Evolutionary conservation across 2,329 filamentous ascomycete species (phyloP).

Genomic region (Trichophyton simii): DNA sequence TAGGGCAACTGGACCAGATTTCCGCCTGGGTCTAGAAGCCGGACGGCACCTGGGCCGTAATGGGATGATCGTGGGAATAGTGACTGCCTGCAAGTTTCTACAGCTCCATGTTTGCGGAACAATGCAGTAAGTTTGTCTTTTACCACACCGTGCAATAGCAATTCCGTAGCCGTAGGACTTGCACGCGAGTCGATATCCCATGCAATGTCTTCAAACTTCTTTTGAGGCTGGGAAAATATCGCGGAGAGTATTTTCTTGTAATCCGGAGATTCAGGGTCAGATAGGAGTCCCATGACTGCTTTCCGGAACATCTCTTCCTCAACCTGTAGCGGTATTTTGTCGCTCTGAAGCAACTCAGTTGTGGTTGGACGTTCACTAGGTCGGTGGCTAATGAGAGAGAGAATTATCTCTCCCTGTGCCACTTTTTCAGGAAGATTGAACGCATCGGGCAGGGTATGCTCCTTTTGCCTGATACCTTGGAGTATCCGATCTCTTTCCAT

Average conservation of each 20-base stretch:
- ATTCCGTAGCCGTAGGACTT: constrained; percentile 36
- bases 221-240: constrained; percentile 63
- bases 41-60: constrained; percentile 62
- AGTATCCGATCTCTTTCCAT: constrained; percentile 57
- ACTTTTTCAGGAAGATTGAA: constrained; percentile 58
- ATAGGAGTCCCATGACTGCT: constrained; percentile 60
- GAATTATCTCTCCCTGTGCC: constrained; percentile 62
- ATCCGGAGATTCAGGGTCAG: constrained; percentile 72
- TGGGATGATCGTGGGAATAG: constrained; percentile 73
- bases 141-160: constrained; percentile 60
- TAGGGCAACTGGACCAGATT: constrained; percentile 90
- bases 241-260: constrained; percentile 82
- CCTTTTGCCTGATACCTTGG: constrained; percentile 53
- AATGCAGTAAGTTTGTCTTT: constrained; percentile 63
- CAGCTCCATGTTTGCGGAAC: constrained; percentile 78
- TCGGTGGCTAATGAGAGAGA: constrained; percentile 67
- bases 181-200: constrained; percentile 57
- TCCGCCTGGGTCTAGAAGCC: constrained; percentile 68
- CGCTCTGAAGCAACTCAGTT: constrained; percentile 67
- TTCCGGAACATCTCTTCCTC: constrained; percentile 83
- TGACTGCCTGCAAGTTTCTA: constrained; percentile 61
- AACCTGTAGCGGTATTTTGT: constrained; percentile 78
- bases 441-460: constrained; percentile 57
- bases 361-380: constrained; percentile 74
- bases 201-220: constrained; percentile 66